Conservation (phyloP, 192 early-diverging fungal genomes). For the Coemansia sp. region DNA sequence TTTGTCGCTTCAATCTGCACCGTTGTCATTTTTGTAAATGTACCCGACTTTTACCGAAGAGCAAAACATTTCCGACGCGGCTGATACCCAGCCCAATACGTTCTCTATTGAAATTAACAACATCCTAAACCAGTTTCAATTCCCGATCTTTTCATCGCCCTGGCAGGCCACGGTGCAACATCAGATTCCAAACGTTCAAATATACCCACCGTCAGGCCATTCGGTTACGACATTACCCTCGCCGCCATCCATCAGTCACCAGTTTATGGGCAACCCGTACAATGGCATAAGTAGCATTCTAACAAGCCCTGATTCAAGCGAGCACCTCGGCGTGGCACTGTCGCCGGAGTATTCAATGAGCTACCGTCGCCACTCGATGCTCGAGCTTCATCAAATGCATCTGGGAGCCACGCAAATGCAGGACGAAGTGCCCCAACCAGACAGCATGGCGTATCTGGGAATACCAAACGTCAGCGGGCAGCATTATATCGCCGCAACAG, state of each 20-base stretch:
- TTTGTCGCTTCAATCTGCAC: slow-evolving; percentile 9
- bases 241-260: neutral
- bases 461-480: neutral
- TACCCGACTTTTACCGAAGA: slow-evolving; percentile 9
- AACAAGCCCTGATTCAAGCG: neutral
- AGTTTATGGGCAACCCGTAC: neutral
- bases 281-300: neutral
- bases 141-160: neutral
- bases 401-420: slow-evolving; percentile 2
- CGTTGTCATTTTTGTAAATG: neutral
- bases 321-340: neutral
- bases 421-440: neutral
- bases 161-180: neutral
- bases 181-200: neutral
- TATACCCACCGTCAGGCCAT: neutral
- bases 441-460: neutral
- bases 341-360: neutral
- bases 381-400: slow-evolving; percentile 2
- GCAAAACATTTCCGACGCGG: slow-evolving; percentile 5
- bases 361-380: slow-evolving; percentile 4
- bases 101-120: neutral
- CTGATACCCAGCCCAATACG: neutral
- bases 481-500: neutral
- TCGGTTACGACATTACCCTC: neutral
- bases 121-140: slow-evolving; percentile 2